Percentiles rank a stretch among this genome's conserved stretches.
These are phyloP conservation scores for Rhizophora mangle DNA, from an alignment of 345 rosid genomes.

Conservation along the genomic window DNA sequence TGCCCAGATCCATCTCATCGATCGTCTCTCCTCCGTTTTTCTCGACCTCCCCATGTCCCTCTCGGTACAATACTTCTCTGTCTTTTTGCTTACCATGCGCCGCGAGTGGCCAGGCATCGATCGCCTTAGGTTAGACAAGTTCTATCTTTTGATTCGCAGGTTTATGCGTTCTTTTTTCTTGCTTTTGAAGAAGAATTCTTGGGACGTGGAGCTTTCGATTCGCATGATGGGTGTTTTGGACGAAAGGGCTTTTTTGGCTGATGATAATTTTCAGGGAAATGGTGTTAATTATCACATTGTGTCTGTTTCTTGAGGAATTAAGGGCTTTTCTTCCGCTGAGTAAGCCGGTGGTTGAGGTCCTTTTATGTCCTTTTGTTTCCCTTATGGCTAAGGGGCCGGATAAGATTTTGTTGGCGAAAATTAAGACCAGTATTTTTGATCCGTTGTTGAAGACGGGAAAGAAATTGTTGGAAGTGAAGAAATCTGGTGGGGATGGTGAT, in stretches of 20 bases:
- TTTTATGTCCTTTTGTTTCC: conserved; percentile 46
- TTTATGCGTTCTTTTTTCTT: conserved; percentile 51
- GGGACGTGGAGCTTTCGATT: conserved; percentile 58
- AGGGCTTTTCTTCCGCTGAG: conserved; percentile 59
- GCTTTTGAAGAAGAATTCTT: conserved; percentile 43
- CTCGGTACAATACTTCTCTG: conserved; percentile 60
- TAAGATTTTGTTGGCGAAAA: conserved; percentile 66
- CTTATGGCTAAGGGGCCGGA: conserved; percentile 57
- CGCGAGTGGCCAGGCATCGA: conserved; percentile 96
- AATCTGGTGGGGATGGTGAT: conserved; percentile 6
- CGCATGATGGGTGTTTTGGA: conserved; percentile 47
- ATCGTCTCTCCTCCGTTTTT: conserved; percentile 54
- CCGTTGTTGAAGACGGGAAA: conserved; percentile 52
- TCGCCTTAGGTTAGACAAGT: conserved; percentile 76
- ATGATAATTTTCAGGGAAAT: conserved; percentile 55
- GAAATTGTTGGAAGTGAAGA: conserved; percentile 51
- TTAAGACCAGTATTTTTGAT: conserved; percentile 70
- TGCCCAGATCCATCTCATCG: conserved; percentile 60
- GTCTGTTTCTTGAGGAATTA: conserved; percentile 64
- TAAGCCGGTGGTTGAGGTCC: conserved; percentile 43
- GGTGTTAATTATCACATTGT: conserved; percentile 87
- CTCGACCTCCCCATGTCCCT: conserved; percentile 48
- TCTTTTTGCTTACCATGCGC: conserved; percentile 81
- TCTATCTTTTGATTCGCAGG: conserved; percentile 74
- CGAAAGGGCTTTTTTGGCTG: conserved; percentile 45